Evolutionary conservation across 352 stramenopile species (phyloP).

Genomic region (Saprolegnia diclina): DNA sequence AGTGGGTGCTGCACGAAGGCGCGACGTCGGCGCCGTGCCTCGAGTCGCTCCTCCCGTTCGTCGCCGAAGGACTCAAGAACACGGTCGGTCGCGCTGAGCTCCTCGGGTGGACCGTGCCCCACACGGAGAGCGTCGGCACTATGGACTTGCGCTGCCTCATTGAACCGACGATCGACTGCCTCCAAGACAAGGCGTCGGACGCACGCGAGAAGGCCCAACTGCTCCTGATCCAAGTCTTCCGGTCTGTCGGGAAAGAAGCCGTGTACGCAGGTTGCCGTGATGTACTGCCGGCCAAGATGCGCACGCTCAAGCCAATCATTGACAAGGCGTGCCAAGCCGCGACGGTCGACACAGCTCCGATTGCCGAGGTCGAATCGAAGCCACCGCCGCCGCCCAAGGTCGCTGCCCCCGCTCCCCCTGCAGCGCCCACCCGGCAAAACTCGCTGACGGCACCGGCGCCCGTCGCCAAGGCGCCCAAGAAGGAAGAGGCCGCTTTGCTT

Average conservation of each 20-base stretch:
- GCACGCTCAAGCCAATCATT: slow-evolving; percentile 76
- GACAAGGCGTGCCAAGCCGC: slow-evolving; percentile 55
- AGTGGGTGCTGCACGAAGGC: slow-evolving; percentile 77
- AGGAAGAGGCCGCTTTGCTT: neutral
- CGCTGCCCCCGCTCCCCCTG: neutral
- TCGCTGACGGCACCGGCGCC: neutral
- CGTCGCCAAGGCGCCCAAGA: neutral
- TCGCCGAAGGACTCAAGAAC: slow-evolving; percentile 70
- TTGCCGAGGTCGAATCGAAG: neutral
- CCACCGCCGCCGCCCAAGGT: neutral
- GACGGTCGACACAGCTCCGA: neutral
- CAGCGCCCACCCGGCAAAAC: neutral
- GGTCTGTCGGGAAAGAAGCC: slow-evolving; percentile 68
- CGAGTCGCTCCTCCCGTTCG: slow-evolving; percentile 59
- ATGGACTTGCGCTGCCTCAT: slow-evolving; percentile 65
- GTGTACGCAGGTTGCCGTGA: slow-evolving; percentile 68
- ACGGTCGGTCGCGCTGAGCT: slow-evolving; percentile 71
- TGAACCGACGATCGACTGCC: slow-evolving; percentile 62
- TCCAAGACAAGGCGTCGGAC: slow-evolving; percentile 81
- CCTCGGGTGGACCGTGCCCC: slow-evolving; percentile 63
- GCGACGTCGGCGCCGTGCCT: slow-evolving; percentile 55
- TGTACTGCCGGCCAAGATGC: slow-evolving; percentile 82
- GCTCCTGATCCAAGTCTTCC: slow-evolving; percentile 74
- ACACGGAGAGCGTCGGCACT: slow-evolving; percentile 55
- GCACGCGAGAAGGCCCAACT: slow-evolving; percentile 74